Conservation (phyloP, 257 asterid species). For the Rehmannia glutinosa region DNA sequence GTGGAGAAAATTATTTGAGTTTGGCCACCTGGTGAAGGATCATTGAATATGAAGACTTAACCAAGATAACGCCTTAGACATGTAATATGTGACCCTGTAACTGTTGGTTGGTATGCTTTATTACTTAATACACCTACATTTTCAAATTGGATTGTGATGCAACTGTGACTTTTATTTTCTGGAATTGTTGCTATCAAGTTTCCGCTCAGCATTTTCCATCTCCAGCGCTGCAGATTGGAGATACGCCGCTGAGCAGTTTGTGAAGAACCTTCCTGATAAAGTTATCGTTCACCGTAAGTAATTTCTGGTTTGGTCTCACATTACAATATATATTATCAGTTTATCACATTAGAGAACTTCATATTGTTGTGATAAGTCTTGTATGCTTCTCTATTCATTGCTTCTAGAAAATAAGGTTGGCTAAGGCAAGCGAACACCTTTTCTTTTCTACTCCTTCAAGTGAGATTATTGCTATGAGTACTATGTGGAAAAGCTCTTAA, state of each 20-base stretch:
- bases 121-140: not conserved
- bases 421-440: slow-evolving; percentile 10
- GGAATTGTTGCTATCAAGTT: not conserved
- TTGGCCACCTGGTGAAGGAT: not conserved
- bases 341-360: not conserved
- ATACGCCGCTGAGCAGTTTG: slow-evolving; percentile 83
- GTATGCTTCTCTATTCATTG: not conserved
- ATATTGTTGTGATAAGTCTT: not conserved
- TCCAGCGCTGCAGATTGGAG: slow-evolving; percentile 91
- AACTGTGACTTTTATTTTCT: not conserved
- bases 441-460: too few species aligned
- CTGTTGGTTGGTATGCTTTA: not conserved
- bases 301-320: slow-evolving; percentile 10
- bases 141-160: not conserved
- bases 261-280: slow-evolving; percentile 76
- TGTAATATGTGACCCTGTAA: too few species aligned
- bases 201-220: slow-evolving; percentile 17
- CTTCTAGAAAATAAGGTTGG: not conserved
- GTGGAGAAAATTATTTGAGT: not conserved
- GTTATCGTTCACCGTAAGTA: slow-evolving; percentile 82
- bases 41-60: too few species aligned
- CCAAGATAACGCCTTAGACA: too few species aligned
- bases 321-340: not conserved
- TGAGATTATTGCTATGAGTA: not conserved
- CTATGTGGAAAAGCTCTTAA: not conserved